Evolutionary conservation across 805 yeast genomes (phyloP).

Genomic region (Kodamaea jinghongensis): DNA sequence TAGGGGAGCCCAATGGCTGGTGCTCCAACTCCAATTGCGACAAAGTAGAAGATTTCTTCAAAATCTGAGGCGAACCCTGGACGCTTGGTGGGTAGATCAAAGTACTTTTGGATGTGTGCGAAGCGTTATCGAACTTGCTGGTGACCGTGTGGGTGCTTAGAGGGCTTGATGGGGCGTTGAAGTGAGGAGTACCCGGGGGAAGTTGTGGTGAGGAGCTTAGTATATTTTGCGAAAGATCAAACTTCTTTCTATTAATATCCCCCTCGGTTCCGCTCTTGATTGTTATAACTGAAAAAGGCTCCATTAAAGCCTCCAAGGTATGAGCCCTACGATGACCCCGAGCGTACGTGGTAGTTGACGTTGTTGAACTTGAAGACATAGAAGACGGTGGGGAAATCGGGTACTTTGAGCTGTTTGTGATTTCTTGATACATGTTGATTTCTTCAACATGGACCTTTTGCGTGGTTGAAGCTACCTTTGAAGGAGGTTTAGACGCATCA

Average conservation of each 20-base stretch:
- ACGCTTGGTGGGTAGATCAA: slow-evolving; percentile 7
- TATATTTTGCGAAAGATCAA: slow-evolving; percentile 19
- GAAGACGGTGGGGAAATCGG: slow-evolving; percentile 7
- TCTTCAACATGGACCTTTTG: slow-evolving; percentile 8
- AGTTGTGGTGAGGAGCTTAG: slow-evolving; percentile 13
- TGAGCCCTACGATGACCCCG: slow-evolving; percentile 13
- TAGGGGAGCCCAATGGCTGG: slow-evolving; percentile 19
- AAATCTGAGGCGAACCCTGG: slow-evolving; percentile 8
- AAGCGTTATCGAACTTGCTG: slow-evolving; percentile 14
- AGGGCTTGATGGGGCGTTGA: slow-evolving; percentile 17
- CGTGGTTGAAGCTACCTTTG: neutral
- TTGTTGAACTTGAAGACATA: slow-evolving; percentile 1
- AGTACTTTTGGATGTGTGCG: slow-evolving; percentile 17
- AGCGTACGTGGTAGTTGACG: neutral
- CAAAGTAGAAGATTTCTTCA: slow-evolving; percentile 34
- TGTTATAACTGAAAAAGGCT: slow-evolving; percentile 13
- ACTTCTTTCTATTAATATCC: slow-evolving; percentile 11
- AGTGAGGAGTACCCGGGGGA: slow-evolving; percentile 2
- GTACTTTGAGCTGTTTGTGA: slow-evolving; percentile 7
- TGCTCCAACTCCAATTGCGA: slow-evolving; percentile 29
- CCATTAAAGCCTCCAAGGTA: slow-evolving; percentile 16
- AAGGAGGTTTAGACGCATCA: neutral
- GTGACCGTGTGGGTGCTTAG: slow-evolving; percentile 19
- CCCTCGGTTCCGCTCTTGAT: slow-evolving; percentile 7
- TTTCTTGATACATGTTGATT: slow-evolving; percentile 10